Evolutionary conservation across 1,284 basidiomycete species (phyloP), one percentile per base, ranked within the genome.

Genomic region (Heterobasidion irregulare): DNA sequence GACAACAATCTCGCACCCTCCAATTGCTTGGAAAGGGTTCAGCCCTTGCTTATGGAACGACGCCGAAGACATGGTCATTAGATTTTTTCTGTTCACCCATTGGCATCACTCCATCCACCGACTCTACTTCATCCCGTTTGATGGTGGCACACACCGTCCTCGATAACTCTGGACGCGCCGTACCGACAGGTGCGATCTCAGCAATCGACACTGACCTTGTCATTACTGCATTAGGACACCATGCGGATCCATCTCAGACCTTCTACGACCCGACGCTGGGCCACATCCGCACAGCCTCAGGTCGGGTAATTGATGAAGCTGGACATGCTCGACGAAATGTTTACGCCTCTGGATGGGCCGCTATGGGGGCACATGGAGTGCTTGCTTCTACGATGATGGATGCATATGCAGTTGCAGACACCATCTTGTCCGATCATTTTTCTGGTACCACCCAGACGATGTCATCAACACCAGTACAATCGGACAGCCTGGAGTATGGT

Each of bases 301-400:
- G 80, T 6, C 76, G 83, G 18, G 72, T 90, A n/a, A 63, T 81
- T 56, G 75, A 72, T 8, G 62, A 68, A 19, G 65, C 63, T 16
- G 81, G 74, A 7, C 67, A 59, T 18, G 71, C 66, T 4, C 61
- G 81, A 56, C 76, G 76, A 32, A 86, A 87, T 43, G 76, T 93
- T n/a, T 98, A 98, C 66, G 88, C 92, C 1, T 88, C 92, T 1
- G 96, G 96, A 2, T 99, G 97, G 97, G 87, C 93, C 0, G 89
- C 94, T 0, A 84, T 83, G 10, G 97, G 96, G 19, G 94, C 96
- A 0, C 86, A 84, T 48, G 96, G 97, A 6, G 94, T 99, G 12
- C 81, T 99, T 49, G 95, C 93, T 0, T 80, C 86, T 15, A 98
- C 97, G 26, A 95, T 99, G 94, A 84, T 93, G 70, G 83, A 98